A percentile compares a stretch with the other conserved stretches of the same genome.
These are phyloP conservation scores for Harrya chromipes DNA, from an alignment of 768 basidiomycete genomes.

Conservation along the genomic window DNA sequence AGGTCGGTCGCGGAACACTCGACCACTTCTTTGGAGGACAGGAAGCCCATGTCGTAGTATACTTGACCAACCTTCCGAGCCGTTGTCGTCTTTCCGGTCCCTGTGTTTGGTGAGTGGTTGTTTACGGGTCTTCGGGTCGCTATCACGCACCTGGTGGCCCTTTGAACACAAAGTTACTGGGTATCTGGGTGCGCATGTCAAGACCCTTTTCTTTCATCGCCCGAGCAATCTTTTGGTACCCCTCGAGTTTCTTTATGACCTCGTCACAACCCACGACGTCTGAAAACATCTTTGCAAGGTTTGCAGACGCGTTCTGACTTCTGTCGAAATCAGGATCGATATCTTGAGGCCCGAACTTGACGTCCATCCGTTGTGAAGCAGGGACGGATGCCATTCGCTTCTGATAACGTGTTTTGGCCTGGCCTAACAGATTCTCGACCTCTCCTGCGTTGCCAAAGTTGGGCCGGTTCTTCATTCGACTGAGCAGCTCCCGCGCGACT, in stretches of 20 bases:
- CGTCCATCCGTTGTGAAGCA: slow-evolving; percentile 21
- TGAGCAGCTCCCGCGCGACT: slow-evolving; percentile 51
- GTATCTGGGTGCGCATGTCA: slow-evolving; percentile 50
- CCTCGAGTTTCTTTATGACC: slow-evolving; percentile 44
- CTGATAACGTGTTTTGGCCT: slow-evolving; percentile 50
- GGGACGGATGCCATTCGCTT: slow-evolving; percentile 34
- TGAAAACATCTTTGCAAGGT: slow-evolving; percentile 56
- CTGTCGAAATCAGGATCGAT: slow-evolving; percentile 67
- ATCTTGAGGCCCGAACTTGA: slow-evolving; percentile 45
- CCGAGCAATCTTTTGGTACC: slow-evolving; percentile 52
- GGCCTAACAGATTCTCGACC: slow-evolving; percentile 58
- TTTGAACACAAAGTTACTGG: slow-evolving; percentile 67
- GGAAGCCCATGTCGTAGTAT: slow-evolving; percentile 64
- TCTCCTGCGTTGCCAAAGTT: slow-evolving; percentile 69
- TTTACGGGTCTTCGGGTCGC: rapidly evolving
- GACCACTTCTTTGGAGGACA: slow-evolving; percentile 48
- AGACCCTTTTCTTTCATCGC: slow-evolving; percentile 40
- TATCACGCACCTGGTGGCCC: slow-evolving; percentile 59
- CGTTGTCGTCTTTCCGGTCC: slow-evolving; percentile 63
- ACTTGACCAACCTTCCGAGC: slow-evolving; percentile 64
- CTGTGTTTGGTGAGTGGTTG: slow-evolving; percentile 30
- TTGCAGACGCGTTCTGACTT: slow-evolving; percentile 41
- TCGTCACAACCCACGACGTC: slow-evolving; percentile 63
- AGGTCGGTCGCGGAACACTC: slow-evolving; percentile 73
- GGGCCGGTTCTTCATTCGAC: slow-evolving; percentile 38